Evolutionary conservation across 1,284 basidiomycete species (phyloP).

Genomic region (Fomitopsis betulina): DNA sequence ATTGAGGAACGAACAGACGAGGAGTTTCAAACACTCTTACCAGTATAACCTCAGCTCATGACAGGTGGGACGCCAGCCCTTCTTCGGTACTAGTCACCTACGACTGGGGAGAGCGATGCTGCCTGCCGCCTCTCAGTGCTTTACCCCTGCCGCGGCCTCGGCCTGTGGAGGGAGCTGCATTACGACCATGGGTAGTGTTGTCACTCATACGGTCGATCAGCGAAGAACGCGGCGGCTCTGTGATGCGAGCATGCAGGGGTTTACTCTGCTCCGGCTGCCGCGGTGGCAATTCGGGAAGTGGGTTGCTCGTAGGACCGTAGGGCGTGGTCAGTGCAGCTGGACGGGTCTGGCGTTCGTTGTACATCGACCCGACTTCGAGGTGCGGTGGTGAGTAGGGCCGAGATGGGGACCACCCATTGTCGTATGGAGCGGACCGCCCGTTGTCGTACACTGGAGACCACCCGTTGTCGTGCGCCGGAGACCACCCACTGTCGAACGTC

Average conservation of each 20-base stretch:
- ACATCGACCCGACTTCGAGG: background rate
- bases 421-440: too few species aligned
- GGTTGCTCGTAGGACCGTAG: background rate
- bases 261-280: background rate
- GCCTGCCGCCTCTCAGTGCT: background rate
- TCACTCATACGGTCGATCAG: slow-evolving; percentile 10
- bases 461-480: background rate
- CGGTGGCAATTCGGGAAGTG: background rate
- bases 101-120: background rate
- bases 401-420: background rate
- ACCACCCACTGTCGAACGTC: too few species aligned
- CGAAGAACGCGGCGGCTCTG: background rate
- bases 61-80: background rate
- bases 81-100: background rate
- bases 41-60: background rate
- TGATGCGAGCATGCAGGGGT: background rate
- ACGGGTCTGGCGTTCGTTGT: background rate
- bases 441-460: too few species aligned
- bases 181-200: background rate
- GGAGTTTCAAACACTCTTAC: background rate
- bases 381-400: background rate
- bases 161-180: background rate
- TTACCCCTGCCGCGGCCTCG: background rate
- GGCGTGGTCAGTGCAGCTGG: too few species aligned
- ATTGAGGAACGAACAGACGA: background rate